Evolutionary conservation across 805 yeast genomes (phyloP).

Genomic region (Candida maesae): DNA sequence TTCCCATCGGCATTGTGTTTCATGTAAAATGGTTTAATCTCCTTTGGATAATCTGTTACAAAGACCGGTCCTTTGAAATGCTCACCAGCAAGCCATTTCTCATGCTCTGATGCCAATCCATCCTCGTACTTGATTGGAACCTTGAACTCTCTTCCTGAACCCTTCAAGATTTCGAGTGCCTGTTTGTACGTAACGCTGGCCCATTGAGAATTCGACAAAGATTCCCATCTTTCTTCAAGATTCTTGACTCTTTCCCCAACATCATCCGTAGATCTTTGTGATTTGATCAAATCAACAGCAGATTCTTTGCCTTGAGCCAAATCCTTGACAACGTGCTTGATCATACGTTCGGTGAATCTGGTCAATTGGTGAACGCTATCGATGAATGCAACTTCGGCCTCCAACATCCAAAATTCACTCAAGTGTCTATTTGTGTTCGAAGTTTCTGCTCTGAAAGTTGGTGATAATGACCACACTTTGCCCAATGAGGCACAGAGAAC

Average conservation of each 20-base stretch:
- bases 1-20: conserved; percentile 41
- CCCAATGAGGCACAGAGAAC: conserved; percentile 68
- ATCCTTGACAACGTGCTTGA: conserved; percentile 43
- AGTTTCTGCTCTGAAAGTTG: conserved; percentile 91
- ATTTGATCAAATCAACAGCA: conserved; percentile 22
- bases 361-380: conserved; percentile 58
- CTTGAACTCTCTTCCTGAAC: conserved; percentile 32
- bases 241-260: conserved; percentile 31
- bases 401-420: conserved; percentile 97
- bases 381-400: conserved; percentile 79
- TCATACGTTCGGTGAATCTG: conserved; percentile 64
- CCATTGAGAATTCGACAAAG: conserved; percentile 53
- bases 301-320: conserved; percentile 28
- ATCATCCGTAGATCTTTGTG: conserved; percentile 38
- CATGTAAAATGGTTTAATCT: conserved; percentile 91
- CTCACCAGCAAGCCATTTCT: conserved; percentile 79
- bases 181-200: conserved; percentile 67
- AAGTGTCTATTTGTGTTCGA: conserved; percentile 90
- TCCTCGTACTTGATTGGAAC: conserved; percentile 64
- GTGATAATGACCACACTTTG: conserved; percentile 84
- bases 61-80: conserved; percentile 73
- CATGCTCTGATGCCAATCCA: conserved; percentile 78
- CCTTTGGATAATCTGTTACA: conserved; percentile 81
- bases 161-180: conserved; percentile 56
- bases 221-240: conserved; percentile 50